Base-by-base conservation (phyloP, 2,329 filamentous ascomycete genomes). In the Colletotrichum godetiae region DNA sequence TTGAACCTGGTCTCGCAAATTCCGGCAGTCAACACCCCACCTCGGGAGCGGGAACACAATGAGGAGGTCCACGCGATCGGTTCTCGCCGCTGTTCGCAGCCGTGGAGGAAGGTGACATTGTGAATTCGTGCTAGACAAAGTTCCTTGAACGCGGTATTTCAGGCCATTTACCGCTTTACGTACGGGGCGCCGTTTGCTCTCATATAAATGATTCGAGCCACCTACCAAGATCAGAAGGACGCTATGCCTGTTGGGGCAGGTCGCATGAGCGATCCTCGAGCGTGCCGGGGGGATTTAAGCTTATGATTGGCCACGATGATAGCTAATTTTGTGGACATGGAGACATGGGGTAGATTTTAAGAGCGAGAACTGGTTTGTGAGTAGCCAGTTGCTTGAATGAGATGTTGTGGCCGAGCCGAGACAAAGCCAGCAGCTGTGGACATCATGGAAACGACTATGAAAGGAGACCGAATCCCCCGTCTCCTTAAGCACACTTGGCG, bases 71-170 rank as follows among this genome's bases (percentile, higher is more conserved):
- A 42, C n/a, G 27, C 33, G 27, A 61, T 67, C 27, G 42, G n/a
- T 13, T 31, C 49, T 27, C 12, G 13, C 22, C 15, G 35, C 42
- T 19, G 12, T 46, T 46, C 7, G 42, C 42, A 19, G 42, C 42
- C 42, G 42, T 46, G n/a, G 49, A 15, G 63, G 63, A 71, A 67
- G 68, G 67, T 69, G 61, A 62, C 57, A 69, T 52, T 46, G 29
- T 7, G 2, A n/a, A 49, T 15, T 62, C 42, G 13, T 22, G 37
- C 37, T 59, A 59, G 37, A 27, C n/a, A 24, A 49, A 49, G 42
- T 49, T 49, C n/a, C 27, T 31, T 19, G n/a, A 22, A 42, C 27
- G 13, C 33, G 8, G 62, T n/a, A 24, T 8, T 15, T 52, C 42
- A 49, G 19, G 42, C 42, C 42, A 49, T 13, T 49, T 62, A 49